Conservation (phyloP, 495 filamentous ascomycete genomes). For the Niebla homalea region DNA sequence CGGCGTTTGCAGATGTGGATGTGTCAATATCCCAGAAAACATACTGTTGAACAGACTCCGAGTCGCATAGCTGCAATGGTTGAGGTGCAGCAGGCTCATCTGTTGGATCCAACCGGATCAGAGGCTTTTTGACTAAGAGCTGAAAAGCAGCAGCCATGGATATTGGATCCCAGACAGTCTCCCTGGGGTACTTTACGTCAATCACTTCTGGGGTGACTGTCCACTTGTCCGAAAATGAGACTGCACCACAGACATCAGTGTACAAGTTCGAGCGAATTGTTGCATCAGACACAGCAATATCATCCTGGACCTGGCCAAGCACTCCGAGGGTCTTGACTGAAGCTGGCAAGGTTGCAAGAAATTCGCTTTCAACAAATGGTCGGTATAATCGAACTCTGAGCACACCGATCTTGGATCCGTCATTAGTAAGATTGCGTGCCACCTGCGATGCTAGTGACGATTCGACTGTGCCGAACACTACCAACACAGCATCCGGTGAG, state of each 20-base stretch:
- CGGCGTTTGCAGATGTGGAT: slow-evolving; percentile 50
- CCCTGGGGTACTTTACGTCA: slow-evolving; percentile 82
- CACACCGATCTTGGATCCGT: slow-evolving; percentile 66
- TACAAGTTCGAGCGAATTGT: slow-evolving; percentile 72
- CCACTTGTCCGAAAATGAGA: slow-evolving; percentile 62
- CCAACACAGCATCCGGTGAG: slow-evolving; percentile 62
- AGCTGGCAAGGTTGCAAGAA: slow-evolving; percentile 64
- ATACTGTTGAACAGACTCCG: slow-evolving; percentile 55
- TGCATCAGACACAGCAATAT: slow-evolving; percentile 46
- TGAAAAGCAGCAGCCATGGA: slow-evolving; percentile 59
- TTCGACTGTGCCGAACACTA: slow-evolving; percentile 86
- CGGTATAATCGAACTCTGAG: slow-evolving; percentile 87
- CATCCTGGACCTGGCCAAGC: slow-evolving; percentile 47
- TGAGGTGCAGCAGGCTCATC: slow-evolving; percentile 23
- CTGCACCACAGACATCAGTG: slow-evolving; percentile 72
- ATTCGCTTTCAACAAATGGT: slow-evolving; percentile 87
- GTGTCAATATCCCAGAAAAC: slow-evolving; percentile 87
- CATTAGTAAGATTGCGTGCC: slow-evolving; percentile 53
- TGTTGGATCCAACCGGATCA: slow-evolving; percentile 29
- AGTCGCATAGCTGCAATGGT: slow-evolving; percentile 35
- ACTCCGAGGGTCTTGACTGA: slow-evolving; percentile 59
- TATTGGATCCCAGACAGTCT: slow-evolving; percentile 68
- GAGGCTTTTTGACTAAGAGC: slow-evolving; percentile 40
- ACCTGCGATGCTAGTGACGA: slow-evolving; percentile 75
- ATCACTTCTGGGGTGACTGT: slow-evolving; percentile 44